Evolutionary conservation across 2,329 filamentous ascomycete genomes (phyloP), one percentile per base, ranked within the genome.

Genomic region (Paracorniculantispora psalliotae): DNA sequence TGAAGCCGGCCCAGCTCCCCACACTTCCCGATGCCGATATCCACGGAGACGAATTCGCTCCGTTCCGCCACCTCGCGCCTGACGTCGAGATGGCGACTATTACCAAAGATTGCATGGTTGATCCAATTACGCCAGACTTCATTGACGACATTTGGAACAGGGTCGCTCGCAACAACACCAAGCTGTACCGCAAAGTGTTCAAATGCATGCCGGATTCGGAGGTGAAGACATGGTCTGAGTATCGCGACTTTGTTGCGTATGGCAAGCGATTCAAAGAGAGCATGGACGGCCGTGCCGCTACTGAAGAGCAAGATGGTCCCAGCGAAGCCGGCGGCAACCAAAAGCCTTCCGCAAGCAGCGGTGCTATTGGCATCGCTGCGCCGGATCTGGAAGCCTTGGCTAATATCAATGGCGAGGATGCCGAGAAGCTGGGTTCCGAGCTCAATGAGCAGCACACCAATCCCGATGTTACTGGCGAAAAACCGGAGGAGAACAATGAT

Each of bases 171-270:
- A 97, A 97, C 77, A 99, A 99, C 71, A 99, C 94, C 3, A 93
- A 92, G 70, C 83, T 99, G 50, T 99, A 90, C 76, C 89, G 94
- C 33, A 86, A 89, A 62, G 93, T 99, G 9, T 99, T 99, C 78
- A 87, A 92, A 49, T 97, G 92, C 73, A 96, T 96, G 90, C 94
- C 94, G 1, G 94, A 99, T 71, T 97, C 87, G 54, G 91, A 97
- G 69, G 94, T 96, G 26, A 88, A 86, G 63, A 93, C 89, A 46
- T 99, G 94, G 94, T 87, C 89, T 64, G 90, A 96, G 63, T 99
- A 99, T 73, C 88, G 90, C 63, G 89, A 96, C 64, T 96, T 89
- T 68, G 81, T 84, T 57, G 81, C 86, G 4, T 97, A 97, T 70
- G 81, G 82, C 19, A 85, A 89, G 64, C 84, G 86, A 48, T 97